Base-by-base conservation (phyloP, 208 protist genomes). In the Herpetomonas muscarum region DNA sequence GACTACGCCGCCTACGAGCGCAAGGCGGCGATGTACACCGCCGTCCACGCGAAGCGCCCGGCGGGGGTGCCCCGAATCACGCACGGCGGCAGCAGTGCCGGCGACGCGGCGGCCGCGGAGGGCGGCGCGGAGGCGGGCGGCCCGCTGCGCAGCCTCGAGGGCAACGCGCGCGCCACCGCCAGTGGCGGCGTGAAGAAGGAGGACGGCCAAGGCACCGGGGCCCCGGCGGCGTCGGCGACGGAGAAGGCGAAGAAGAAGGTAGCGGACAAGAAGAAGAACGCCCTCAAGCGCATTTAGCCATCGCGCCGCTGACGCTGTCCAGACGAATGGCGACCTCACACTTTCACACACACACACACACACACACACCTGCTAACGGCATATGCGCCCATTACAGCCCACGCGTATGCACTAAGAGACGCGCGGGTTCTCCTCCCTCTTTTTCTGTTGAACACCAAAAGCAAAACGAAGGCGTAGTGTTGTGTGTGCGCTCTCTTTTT, bases 1-100 rank as follows among this genome's bases (percentile, higher is more conserved):
- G 89, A 98, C 49, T 98, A 97, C 64, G 82, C 81, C 15, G 64
- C 80, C 22, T 98, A 90, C 57, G 73, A 76, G 48, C 61, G 74
- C 9, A 90, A 91, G 60, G 88, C 88, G 28, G 51, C 52, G 19
- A 94, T 94, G 88, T 78, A 81, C 61, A 92, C 84, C 25, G 69
- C 67, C 45, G 71, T 94, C 19, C 75, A 94, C 71, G 85, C 88
- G 10, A 63, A 62, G 22, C 84, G 80, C 24, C 68, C 71, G 6
- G 31, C 55, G 0, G 66, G 65, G 1, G 73, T 50, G 3, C n/a
- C 70, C 1, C 74, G 80, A 26, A 73, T 78, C 47, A 61, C 52
- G 12, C 37, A 55, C 7, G 51, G 50, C 1, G 60, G 67, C 28
- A 44, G 24, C 36, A 61, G 13, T 55, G 59, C 25, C 19, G 17